Base-by-base conservation (phyloP, 495 filamentous ascomycete species). In the Lepraria neglecta region DNA sequence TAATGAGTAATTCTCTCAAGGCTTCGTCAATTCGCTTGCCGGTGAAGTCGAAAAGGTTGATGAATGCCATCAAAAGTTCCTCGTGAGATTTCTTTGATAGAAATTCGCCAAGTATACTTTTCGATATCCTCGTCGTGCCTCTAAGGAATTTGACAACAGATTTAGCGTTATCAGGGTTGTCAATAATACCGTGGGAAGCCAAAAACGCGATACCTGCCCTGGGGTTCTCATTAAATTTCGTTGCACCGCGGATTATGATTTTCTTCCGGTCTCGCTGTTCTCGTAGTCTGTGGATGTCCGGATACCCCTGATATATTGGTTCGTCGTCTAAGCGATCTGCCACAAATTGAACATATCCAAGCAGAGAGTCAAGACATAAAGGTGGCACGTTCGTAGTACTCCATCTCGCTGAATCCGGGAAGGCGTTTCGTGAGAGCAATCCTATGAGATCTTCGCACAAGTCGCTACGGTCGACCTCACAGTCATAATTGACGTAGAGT, bases 341-440 rank as follows among this genome's bases (percentile, higher is more conserved):
- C 59, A 99, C 85, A 57, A 87, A 96, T 67, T 95, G 91, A 46
- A 99, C 81, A 65, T 91, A 97, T 17, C 91, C 85, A 15, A 99
- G 79, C 2, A 97, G 80, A 51, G 94, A 87, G 68, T 99, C 94
- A 10, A 99, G 76, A 68, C 95, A 99, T 21, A 99, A 73, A 3
- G 95, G 94, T 19, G 94, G 94, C 12, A 99, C 94, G 70, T 95
- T 99, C 30, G 94, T 97, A 0, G 94, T 99, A 72, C 94, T 99
- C 94, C 94, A 99, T 27, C 92, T 97, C 12, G 92, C 95, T 3
- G 94, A 96, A 69, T 99, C 94, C 9, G 94, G 94, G 66, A 99
- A 91, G 11, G 94, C 94, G 68, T 95, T 97, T 59, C 94, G 80
- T 31, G 94, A 91, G 43, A 99, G 79, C 43, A 99, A 74, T 3